Evolutionary conservation across 2,329 filamentous ascomycete genomes (phyloP), one percentile per base, ranked within the genome.

Genomic region (Botryotinia calthae): DNA sequence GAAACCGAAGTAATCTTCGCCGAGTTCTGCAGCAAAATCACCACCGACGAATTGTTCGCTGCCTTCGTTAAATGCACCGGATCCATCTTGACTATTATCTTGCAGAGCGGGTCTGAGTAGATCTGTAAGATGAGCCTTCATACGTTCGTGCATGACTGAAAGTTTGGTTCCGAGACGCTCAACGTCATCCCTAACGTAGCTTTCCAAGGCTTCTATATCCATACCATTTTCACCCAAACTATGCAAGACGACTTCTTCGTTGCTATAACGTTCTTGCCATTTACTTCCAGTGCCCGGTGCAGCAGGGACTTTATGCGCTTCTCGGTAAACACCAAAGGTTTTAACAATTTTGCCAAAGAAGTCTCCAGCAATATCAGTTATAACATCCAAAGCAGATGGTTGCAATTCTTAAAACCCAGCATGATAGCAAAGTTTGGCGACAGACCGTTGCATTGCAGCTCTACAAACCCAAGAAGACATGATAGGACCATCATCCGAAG

Each of bases 1-100:
- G 88, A 99, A 98, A 42, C 96, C 96, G 80, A 99, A 99, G 87
- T 98, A 99, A 83, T 99, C 96, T 84, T 99, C 96, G 74, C 95
- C 95, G 20, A 99, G 92, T 78, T 99, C 96, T 81, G 98, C 96
- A 0, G 96, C 96, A 81, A 99, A 99, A 82, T 99, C 96, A 75
- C 96, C 96, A 63, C 93, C 94, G 65, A 98, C 91, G 78, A 98
- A 99, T 81, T 98, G 96, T 76, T 99, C 96, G 82, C 94, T 97
- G 76, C 95, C 95, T 79, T 99, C 96, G 75, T 97, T 94, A 86
- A 99, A 99, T 10, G 94, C 93, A 72, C 92, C 93, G 7, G 91
- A 94, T 51, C 95, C 96, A 80, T 98, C 96, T 46, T 89, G 88
- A 51, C 92, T 92, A 62, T 88, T 90, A 78, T 97, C 93, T 67